A percentile compares a stretch with the other conserved stretches of the same genome.
These are phyloP conservation scores for Trichothecium roseum DNA, from an alignment of 2,329 filamentous ascomycete genomes.

Conservation along the genomic window DNA sequence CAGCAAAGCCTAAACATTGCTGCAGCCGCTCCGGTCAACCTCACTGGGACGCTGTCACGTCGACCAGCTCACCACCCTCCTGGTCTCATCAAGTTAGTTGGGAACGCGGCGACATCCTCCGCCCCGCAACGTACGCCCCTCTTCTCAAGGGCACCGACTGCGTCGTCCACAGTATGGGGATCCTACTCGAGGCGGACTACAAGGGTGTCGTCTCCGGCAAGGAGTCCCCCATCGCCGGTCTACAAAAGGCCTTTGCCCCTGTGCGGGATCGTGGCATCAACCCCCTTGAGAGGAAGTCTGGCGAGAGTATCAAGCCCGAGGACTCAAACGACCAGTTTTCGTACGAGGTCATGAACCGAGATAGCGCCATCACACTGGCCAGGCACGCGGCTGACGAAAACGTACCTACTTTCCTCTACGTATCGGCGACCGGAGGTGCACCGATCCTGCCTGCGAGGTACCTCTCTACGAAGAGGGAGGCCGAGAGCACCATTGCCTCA, in stretches of 20 bases:
- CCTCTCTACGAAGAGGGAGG: constrained; percentile 84
- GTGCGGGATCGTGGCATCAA: constrained; percentile 55
- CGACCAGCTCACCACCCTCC: constrained; percentile 55
- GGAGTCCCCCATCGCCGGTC: constrained; percentile 69
- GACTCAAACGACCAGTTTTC: constrained; percentile 70
- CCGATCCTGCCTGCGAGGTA: constrained; percentile 79
- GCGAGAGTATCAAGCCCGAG: constrained; percentile 51
- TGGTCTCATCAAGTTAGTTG: constrained; percentile 81
- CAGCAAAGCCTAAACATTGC: constrained; percentile 1
- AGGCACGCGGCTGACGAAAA: constrained; percentile 58
- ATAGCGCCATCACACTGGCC: constrained; percentile 74
- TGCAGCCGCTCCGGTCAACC: constrained; percentile 81
- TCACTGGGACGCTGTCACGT: constrained; percentile 70
- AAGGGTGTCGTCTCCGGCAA: constrained; percentile 79
- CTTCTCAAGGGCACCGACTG: constrained; percentile 69
- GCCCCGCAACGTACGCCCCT: constrained; percentile 67
- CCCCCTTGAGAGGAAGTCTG: constrained; percentile 53
- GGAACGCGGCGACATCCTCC: constrained; percentile 81
- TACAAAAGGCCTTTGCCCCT: constrained; percentile 67
- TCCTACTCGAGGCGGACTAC: constrained; percentile 94
- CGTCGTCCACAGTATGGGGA: constrained; percentile 92
- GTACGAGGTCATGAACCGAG: constrained; percentile 96
- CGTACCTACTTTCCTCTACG: constrained; percentile 67
- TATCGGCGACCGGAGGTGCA: constrained; percentile 79
- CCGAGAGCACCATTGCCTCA: constrained; percentile 64